Conservation (phyloP, 225 moss, liverwort and hornwort genomes). For the Climacium dendroides region DNA sequence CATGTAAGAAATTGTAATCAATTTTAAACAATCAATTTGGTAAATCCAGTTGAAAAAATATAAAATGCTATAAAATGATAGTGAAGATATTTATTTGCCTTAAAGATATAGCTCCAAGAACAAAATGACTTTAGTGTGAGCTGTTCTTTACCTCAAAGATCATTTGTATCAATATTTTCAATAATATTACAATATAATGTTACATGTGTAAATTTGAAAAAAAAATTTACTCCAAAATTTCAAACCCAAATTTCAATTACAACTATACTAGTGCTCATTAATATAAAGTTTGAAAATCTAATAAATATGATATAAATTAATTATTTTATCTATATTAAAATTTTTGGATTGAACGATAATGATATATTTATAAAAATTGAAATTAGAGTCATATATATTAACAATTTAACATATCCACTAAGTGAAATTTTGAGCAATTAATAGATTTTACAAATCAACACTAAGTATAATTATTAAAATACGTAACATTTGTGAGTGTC, state of each 20-base stretch:
- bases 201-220: fast-evolving
- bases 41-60: not conserved
- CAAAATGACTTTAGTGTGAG: not conserved
- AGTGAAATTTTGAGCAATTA: not conserved
- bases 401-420: no score
- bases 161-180: not conserved
- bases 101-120: not conserved
- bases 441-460: not conserved
- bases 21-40: not conserved
- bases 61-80: not conserved
- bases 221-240: not conserved
- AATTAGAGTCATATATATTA: not conserved
- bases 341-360: not conserved
- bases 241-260: not conserved
- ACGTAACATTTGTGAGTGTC: not conserved
- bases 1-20: not conserved
- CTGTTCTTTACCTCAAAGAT: not conserved
- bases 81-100: not conserved
- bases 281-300: not conserved
- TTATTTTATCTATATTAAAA: not conserved
- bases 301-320: not conserved
- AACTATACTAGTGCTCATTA: fast-evolving
- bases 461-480: not conserved
- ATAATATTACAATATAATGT: not conserved
- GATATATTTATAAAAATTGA: not conserved